Evolutionary conservation across 2,329 filamentous ascomycete genomes (phyloP), one percentile per base, ranked within the genome.

Genomic region (Thelonectria rubi): DNA sequence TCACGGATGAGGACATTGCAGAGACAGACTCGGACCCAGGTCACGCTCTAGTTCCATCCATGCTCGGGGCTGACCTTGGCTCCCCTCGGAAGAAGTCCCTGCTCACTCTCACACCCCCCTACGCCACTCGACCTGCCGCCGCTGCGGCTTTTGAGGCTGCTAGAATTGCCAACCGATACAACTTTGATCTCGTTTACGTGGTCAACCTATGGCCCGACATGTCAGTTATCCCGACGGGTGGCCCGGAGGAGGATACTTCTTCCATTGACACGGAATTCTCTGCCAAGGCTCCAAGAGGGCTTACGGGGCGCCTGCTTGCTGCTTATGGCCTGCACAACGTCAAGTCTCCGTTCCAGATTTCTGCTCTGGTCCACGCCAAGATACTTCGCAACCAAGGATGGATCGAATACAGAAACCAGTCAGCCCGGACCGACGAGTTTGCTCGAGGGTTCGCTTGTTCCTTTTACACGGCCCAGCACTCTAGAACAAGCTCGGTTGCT

Each of bases 171-270:
- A 79, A 77, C 4, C 80, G 81, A 55, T 86, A 86, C 71, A 79
- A 84, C 55, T 86, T 88, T 54, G 83, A 86, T 65, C 76, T 88
- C 21, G 78, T 87, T 12, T 88, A 88, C 65, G 80, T 88, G 30
- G 81, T 87, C 64, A 86, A 84, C 64, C 74, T 88, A 14, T 87
- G 85, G 85, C 84, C 85, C 20, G 72, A 73, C 20, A 60, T 65
- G 49, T 64, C 65, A 15, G 60, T 53, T 30, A 30, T 56, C 37
- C 59, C 49, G 15, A 59, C 47, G 11, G 60, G 67, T 11, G 53
- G 47, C 5, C 42, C 59, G 15, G 64, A 57, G n/a, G 42, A 56
- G 7, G 65, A 66, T 26, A 21, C 40, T 39, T 52, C 32, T 20
- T 63, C 64, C 7, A 18, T 54, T 32, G 58, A 51, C 40, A 53